Evolutionary conservation across 306 rosid genomes (phyloP).

Genomic region (Medicago truncatula): MtrunA17r5.0-ANR NC_053042.1:32109001-32109500

Average conservation of each 20-base stretch:
- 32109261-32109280: slow-evolving; percentile 89
- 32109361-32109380: slow-evolving; percentile 65
- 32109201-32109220: background rate
- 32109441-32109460: slow-evolving; percentile 73
- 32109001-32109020: background rate
- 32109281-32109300: slow-evolving; percentile 96
- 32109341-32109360: slow-evolving; percentile 90
- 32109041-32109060: too few species aligned
- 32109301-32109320: slow-evolving; percentile 83
- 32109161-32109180: background rate
- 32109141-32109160: background rate
- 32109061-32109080: background rate
- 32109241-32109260: slow-evolving; percentile 92
- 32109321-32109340: slow-evolving; percentile 90
- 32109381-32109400: slow-evolving; percentile 62
- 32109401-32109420: slow-evolving; percentile 65
- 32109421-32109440: slow-evolving; percentile 80
- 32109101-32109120: background rate
- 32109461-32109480: slow-evolving; percentile 64
- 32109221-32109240: slow-evolving; percentile 83
- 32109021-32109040: background rate
- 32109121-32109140: background rate
- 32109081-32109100: background rate
- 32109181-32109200: too few species aligned
- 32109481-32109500: slow-evolving; percentile 93